phyloP scores from a whole-genome alignment of 2,329 filamentous ascomycete genomes.

The Calcarisporium arbuscula region DNA sequence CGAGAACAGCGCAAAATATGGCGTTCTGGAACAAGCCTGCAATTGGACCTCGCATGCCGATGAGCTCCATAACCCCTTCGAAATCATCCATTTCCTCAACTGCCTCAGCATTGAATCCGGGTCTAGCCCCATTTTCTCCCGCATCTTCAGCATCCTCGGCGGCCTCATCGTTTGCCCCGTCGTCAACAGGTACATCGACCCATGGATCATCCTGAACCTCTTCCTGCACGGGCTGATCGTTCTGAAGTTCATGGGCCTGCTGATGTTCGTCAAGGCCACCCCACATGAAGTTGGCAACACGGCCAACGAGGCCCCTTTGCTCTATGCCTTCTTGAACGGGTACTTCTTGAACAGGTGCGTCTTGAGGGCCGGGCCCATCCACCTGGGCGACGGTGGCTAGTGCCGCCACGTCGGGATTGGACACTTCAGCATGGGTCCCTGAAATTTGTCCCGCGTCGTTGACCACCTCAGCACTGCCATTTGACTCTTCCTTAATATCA shows the following conservation, averaged over 20 bases:
- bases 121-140: too few relatives aligned
- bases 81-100: conserved; percentile 88
- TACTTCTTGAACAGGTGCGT: conserved; percentile 4
- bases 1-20: conserved; percentile 85
- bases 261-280: conserved; percentile 40
- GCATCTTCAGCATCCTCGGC: conserved; percentile 52
- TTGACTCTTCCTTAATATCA: too few relatives aligned
- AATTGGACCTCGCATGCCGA: conserved; percentile 92
- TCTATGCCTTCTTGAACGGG: conserved; percentile 10
- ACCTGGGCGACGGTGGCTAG: too few relatives aligned
- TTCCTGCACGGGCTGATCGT: conserved; percentile 24
- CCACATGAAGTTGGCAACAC: conserved; percentile 57
- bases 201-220: conserved; percentile 48
- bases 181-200: conserved; percentile 22
- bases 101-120: conserved; percentile 68
- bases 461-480: too few relatives aligned
- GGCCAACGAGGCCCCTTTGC: conserved; percentile 19
- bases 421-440: too few relatives aligned
- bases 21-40: conserved; percentile 89
- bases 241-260: conserved; percentile 17
- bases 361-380: conserved; percentile 9
- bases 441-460: too few relatives aligned
- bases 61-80: conserved; percentile 90
- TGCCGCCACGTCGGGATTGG: too few relatives aligned
- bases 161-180: conserved; percentile 32